Evolutionary conservation across 1,139 yeast genomes (phyloP).

Genomic region (Nakaseomyces sp.): DNA sequence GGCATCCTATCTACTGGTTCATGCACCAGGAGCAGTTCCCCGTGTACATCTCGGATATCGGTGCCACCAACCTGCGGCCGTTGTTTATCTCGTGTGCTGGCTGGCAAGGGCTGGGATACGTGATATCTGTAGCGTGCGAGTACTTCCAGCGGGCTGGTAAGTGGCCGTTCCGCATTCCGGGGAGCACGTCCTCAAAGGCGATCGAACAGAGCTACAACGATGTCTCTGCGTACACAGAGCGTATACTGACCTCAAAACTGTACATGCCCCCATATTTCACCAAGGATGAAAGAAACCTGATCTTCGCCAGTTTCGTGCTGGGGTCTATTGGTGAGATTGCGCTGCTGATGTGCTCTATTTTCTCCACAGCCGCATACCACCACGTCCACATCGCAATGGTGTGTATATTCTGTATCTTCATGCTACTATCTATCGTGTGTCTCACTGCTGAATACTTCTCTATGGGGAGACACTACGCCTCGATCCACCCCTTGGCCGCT

Average conservation of each 20-base stretch:
- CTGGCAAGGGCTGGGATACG: constrained; percentile 69
- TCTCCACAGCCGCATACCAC: constrained; percentile 55
- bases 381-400: constrained; percentile 64
- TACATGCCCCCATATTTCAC: constrained; percentile 35
- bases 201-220: constrained; percentile 10
- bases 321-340: constrained; percentile 69
- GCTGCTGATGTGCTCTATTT: constrained; percentile 63
- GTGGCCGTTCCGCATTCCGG: constrained; percentile 9
- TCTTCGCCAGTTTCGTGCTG: constrained; percentile 30
- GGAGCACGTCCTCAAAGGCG: constrained; percentile 3
- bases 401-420: constrained; percentile 60
- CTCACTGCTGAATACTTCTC: constrained; percentile 51
- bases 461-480: constrained; percentile 48
- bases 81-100: constrained; percentile 74
- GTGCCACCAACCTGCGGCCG: constrained; percentile 78
- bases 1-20: constrained; percentile 60
- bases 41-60: constrained; percentile 74
- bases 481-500: constrained; percentile 26
- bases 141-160: constrained; percentile 24
- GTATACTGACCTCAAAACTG: constrained; percentile 12
- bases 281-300: constrained; percentile 31
- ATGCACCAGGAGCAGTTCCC: constrained; percentile 45
- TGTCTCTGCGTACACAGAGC: constrained; percentile 12
- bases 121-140: constrained; percentile 42
- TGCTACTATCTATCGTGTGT: constrained; percentile 55